phyloP scores from a whole-genome alignment of 2,329 filamentous ascomycete genomes.

The Peltaster fructicola region DNA sequence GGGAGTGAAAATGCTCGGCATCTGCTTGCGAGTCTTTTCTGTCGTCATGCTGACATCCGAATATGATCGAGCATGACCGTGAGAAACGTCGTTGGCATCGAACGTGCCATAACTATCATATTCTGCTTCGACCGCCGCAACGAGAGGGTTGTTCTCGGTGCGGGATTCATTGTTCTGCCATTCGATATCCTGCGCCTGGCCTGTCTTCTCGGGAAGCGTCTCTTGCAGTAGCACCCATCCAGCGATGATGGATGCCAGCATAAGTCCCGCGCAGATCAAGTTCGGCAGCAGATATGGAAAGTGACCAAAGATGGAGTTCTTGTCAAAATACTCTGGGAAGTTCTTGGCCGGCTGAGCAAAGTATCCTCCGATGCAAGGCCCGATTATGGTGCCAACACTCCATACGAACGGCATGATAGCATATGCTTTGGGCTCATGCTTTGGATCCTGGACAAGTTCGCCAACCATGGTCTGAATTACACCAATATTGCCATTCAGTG shows the following conservation, averaged over 20 bases:
- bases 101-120: constrained; percentile 40
- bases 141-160: constrained; percentile 45
- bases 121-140: constrained; percentile 54
- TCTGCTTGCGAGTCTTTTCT: constrained; percentile 30
- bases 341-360: constrained; percentile 62
- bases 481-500: constrained; percentile 81
- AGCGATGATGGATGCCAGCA: constrained; percentile 60
- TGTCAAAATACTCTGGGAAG: constrained; percentile 54
- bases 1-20: too few species aligned
- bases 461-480: constrained; percentile 69
- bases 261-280: constrained; percentile 58
- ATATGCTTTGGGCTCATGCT: constrained; percentile 76
- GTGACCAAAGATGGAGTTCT: constrained; percentile 49
- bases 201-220: constrained; percentile 62
- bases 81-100: constrained; percentile 30
- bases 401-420: constrained; percentile 90
- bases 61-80: too few species aligned
- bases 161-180: too few species aligned
- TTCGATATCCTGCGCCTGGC: constrained; percentile 2
- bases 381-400: constrained; percentile 77
- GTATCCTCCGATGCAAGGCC: constrained; percentile 71
- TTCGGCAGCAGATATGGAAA: constrained; percentile 87
- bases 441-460: constrained; percentile 65
- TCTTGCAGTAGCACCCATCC: constrained; percentile 73
- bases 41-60: constrained; percentile 27